Percentiles rank a stretch among this genome's conserved stretches.
Conservation (phyloP, 2,329 filamentous ascomycete species). For the Hysterium pulicare region DNA sequence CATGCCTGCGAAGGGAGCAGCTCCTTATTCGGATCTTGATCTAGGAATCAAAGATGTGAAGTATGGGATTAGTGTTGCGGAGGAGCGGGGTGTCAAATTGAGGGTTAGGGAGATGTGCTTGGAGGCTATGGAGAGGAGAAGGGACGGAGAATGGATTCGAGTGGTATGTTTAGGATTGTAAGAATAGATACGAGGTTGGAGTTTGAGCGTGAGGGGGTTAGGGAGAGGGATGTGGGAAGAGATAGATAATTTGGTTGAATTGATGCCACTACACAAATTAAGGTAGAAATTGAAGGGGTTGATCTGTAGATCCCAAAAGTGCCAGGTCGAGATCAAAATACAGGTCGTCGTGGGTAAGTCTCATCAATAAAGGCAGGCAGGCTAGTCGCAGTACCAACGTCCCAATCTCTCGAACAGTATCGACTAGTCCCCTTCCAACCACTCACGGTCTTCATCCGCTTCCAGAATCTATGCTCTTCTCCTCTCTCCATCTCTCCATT, state of each 20-base stretch:
- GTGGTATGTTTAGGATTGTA: slow-evolving; percentile 50
- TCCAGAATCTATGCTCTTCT: neutral
- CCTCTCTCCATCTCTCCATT: slow-evolving; percentile 19
- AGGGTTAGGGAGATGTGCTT: slow-evolving; percentile 45
- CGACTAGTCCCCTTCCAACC: no score
- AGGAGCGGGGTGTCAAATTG: slow-evolving; percentile 38
- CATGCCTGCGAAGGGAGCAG: slow-evolving; percentile 20
- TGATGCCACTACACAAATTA: no score
- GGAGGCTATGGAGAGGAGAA: slow-evolving; percentile 38
- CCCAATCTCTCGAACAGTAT: no score
- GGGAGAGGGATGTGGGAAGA: slow-evolving; percentile 10
- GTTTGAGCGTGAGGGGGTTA: slow-evolving; percentile 43
- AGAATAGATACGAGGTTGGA: slow-evolving; percentile 42
- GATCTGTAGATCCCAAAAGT: no score
- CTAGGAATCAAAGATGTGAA: slow-evolving; percentile 54
- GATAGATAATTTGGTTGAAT: neutral
- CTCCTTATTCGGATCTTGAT: slow-evolving; percentile 49
- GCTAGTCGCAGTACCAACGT: no score
- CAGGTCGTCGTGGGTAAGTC: no score
- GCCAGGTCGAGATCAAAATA: no score
- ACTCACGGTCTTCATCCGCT: no score
- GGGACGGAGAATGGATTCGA: slow-evolving; percentile 46
- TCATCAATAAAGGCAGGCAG: no score
- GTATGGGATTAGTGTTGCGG: slow-evolving; percentile 47
- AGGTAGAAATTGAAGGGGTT: no score